Evolutionary conservation across 1,284 basidiomycete genomes (phyloP).

Genomic region (Boletus sp.): DNA sequence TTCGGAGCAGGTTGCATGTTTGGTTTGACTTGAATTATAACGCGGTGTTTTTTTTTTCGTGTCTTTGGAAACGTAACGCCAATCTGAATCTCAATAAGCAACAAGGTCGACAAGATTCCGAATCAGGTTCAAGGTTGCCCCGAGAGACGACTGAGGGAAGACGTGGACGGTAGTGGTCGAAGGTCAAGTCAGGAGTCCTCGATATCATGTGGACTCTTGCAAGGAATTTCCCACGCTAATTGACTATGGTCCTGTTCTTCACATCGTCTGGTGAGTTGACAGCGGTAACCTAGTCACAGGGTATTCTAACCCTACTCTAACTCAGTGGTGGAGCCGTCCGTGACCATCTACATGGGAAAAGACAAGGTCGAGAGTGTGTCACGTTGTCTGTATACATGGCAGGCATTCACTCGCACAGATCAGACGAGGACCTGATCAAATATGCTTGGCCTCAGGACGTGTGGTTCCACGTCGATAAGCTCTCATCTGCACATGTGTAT

Average conservation of each 20-base stretch:
- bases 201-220: background rate
- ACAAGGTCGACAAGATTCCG: background rate
- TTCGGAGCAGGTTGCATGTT: conserved; percentile 70
- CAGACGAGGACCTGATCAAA: conserved; percentile 93
- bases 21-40: conserved; percentile 16
- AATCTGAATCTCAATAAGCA: conserved; percentile 2
- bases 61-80: background rate
- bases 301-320: background rate
- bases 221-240: conserved; percentile 18
- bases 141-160: background rate
- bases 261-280: conserved; percentile 55
- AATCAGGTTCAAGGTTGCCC: background rate
- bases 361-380: conserved; percentile 94
- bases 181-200: conserved; percentile 3
- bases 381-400: conserved; percentile 6
- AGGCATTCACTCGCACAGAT: conserved; percentile 27
- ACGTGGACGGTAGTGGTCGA: conserved; percentile 9
- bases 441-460: conserved; percentile 86
- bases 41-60: background rate
- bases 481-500: conserved; percentile 95
- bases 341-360: conserved; percentile 89
- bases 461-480: conserved; percentile 88
- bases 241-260: conserved; percentile 71
- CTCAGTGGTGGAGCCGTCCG: conserved; percentile 65
- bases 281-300: background rate